Conservation (phyloP, 805 yeast species). For the Teunomyces kruisii region DNA sequence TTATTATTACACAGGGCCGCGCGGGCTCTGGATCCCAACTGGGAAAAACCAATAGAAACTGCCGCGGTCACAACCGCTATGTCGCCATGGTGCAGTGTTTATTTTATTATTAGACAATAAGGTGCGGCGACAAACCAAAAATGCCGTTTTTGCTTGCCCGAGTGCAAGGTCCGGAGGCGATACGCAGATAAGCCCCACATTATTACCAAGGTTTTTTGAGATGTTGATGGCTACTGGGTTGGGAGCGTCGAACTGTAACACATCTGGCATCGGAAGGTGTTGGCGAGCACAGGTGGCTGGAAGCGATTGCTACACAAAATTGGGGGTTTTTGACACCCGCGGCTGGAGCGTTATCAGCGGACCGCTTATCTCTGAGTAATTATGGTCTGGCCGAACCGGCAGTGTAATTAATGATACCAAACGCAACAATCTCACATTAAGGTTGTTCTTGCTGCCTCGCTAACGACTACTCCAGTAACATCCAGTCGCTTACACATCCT, state of each 20-base stretch:
- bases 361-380: background rate
- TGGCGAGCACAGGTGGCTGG: background rate
- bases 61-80: no score
- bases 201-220: background rate
- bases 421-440: no score
- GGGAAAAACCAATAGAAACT: no score
- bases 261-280: background rate
- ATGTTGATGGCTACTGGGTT: background rate
- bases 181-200: slow-evolving; percentile 1
- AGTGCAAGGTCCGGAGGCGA: background rate
- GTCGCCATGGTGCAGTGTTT: no score
- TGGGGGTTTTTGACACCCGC: background rate
- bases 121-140: background rate
- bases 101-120: no score
- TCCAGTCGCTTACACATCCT: no score
- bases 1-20: background rate
- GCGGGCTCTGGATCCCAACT: no score
- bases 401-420: no score
- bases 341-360: background rate
- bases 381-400: background rate
- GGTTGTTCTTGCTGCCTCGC: no score
- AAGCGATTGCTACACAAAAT: background rate
- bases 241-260: no score
- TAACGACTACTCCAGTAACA: no score
- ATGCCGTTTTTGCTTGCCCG: background rate